phyloP scores from a whole-genome alignment of 306 rosid genomes.

The Trifolium subterraneum region DNA sequence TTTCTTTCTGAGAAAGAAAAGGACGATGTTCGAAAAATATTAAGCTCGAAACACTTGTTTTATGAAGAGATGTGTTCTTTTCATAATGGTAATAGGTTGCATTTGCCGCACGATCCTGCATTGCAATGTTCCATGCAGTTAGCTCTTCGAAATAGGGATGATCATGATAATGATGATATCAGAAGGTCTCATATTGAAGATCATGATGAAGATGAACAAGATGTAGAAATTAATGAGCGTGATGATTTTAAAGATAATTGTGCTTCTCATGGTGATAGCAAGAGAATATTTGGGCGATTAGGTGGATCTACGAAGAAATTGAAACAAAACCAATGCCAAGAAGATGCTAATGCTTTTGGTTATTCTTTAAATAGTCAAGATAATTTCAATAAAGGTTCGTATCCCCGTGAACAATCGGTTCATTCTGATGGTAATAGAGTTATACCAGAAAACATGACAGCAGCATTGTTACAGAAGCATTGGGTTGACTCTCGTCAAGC shows the following conservation, averaged over 20 bases:
- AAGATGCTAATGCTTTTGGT: conserved; percentile 52
- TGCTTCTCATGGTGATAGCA: conserved; percentile 56
- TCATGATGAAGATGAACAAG: conserved; percentile 74
- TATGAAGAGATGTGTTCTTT: conserved; percentile 98
- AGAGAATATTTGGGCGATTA: conserved; percentile 52
- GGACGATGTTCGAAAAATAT: conserved; percentile 86
- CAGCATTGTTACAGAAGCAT: conserved; percentile 71
- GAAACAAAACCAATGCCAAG: conserved; percentile 59
- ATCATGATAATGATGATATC: conserved; percentile 69
- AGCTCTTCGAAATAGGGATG: conserved; percentile 81
- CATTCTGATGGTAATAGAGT: conserved; percentile 61
- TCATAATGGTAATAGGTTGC: conserved; percentile 81
- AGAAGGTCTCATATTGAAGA: conserved; percentile 69
- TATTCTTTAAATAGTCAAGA: conserved; percentile 58
- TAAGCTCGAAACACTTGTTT: conserved; percentile 90
- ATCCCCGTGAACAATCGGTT: conserved; percentile 51
- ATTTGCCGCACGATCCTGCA: conserved; percentile 90
- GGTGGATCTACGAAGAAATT: conserved; percentile 68
- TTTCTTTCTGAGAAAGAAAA: conserved; percentile 78
- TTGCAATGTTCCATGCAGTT: conserved; percentile 80
- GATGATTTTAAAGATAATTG: conserved; percentile 69
- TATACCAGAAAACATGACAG: conserved; percentile 60
- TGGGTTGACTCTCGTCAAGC: conserved; percentile 69
- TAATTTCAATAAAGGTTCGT: conserved; percentile 51
- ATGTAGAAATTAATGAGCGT: conserved; percentile 63